These are phyloP conservation scores for Carpinus fangiana DNA, from an alignment of 306 rosid species.

Conservation along the genomic window DNA sequence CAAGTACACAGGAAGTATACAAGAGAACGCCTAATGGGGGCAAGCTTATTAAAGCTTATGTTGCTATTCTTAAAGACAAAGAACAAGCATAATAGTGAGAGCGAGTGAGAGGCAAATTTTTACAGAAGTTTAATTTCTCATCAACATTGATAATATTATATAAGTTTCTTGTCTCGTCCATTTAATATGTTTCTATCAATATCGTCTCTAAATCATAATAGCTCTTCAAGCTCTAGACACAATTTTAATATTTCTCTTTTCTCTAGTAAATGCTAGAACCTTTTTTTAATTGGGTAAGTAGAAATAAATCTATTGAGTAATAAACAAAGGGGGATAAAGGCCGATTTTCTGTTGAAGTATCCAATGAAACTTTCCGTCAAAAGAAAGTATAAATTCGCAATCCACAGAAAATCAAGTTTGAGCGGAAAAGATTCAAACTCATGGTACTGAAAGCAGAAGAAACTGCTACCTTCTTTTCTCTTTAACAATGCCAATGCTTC, in stretches of 20 bases:
- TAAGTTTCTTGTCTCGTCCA: background rate
- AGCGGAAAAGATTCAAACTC: background rate
- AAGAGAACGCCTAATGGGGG: too few relatives aligned
- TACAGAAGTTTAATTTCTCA: background rate
- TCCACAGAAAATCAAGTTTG: conserved; percentile 5
- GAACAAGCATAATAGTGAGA: background rate
- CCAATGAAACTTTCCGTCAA: background rate
- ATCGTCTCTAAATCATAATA: background rate
- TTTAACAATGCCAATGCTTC: conserved; percentile 37
- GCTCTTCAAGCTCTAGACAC: background rate
- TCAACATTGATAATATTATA: background rate
- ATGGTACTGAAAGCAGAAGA: conserved; percentile 20
- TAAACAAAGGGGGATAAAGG: background rate
- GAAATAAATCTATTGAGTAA: background rate
- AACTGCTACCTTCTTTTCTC: conserved; percentile 35
- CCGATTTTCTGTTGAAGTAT: background rate
- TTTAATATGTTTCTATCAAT: background rate
- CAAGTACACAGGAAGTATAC: too few relatives aligned
- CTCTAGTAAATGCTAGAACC: too few relatives aligned
- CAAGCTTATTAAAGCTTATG: background rate
- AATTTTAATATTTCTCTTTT: too few relatives aligned
- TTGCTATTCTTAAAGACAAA: background rate
- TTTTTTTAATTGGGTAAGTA: too few relatives aligned
- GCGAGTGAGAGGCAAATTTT: background rate
- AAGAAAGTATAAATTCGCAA: background rate